Evolutionary conservation across 2,329 filamentous ascomycete species (phyloP).

Genomic region (Neopestalotiopsis rosae): DNA sequence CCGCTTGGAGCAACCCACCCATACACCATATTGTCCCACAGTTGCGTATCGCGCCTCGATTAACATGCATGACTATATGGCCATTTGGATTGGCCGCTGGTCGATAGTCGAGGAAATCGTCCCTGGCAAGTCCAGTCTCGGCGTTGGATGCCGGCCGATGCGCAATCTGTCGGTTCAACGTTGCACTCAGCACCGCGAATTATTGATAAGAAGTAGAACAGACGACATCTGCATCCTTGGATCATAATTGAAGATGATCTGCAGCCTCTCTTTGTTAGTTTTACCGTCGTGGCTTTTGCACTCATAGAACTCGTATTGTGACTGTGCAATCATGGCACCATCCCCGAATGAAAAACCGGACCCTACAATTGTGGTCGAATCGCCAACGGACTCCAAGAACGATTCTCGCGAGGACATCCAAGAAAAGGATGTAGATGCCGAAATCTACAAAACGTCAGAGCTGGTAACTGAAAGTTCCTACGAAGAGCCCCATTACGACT

Average conservation of each 20-base stretch:
- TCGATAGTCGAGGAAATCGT: not conserved
- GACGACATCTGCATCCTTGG: not conserved
- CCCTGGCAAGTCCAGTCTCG: not conserved
- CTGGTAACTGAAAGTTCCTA: not conserved
- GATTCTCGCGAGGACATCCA: not conserved
- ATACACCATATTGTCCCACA: slow-evolving; percentile 11
- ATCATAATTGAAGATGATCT: not conserved
- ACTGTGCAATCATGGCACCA: not conserved
- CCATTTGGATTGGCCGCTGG: not conserved
- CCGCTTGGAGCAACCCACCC: slow-evolving; percentile 2
- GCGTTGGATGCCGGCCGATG: not conserved
- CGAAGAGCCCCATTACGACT: slow-evolving; percentile 16
- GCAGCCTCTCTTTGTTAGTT: not conserved
- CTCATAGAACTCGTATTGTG: not conserved
- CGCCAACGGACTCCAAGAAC: not conserved
- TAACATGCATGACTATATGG: slow-evolving; percentile 7
- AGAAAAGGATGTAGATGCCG: not conserved
- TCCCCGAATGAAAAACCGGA: not conserved
- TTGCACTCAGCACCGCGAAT: not conserved
- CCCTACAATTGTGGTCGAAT: slow-evolving; percentile 5
- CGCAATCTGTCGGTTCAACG: not conserved
- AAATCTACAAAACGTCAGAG: not conserved
- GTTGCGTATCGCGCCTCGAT: slow-evolving; percentile 12
- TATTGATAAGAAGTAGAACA: not conserved
- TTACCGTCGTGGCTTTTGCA: not conserved